These are phyloP conservation scores for Canariomyces notabilis DNA, from an alignment of 2,329 filamentous ascomycete genomes.

Conservation along the genomic window DNA sequence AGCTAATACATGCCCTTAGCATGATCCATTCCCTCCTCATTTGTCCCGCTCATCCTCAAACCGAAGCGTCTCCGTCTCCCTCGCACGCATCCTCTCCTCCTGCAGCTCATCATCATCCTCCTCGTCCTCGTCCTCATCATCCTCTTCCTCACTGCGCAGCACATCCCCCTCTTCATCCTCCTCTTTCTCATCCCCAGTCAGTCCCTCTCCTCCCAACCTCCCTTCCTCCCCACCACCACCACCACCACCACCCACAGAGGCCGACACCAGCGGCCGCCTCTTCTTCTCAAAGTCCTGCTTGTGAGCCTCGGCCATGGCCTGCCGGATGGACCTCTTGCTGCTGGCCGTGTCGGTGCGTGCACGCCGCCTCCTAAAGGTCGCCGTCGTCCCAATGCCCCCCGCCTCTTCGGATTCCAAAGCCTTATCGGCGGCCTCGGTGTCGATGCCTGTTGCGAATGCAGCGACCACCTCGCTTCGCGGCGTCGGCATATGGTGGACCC, in stretches of 20 bases:
- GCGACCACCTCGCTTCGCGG: constrained; percentile 1
- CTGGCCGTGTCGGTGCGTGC: constrained; percentile 32
- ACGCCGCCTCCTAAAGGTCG: constrained; percentile 30
- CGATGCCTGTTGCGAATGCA: constrained; percentile 14
- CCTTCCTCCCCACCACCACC: constrained; percentile 14
- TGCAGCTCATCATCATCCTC: constrained; percentile 24
- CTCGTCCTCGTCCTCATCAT: constrained; percentile 27
- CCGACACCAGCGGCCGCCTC: constrained; percentile 1
- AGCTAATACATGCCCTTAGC: neutral
- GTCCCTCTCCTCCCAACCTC: neutral
- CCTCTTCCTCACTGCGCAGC: constrained; percentile 20
- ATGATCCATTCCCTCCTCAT: neutral
- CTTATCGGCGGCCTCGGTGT: constrained; percentile 15
- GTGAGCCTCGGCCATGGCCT: constrained; percentile 77
- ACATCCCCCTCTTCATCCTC: constrained; percentile 10
- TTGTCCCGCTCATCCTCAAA: neutral
- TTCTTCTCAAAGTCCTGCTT: constrained; percentile 88
- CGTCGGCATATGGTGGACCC: neutral
- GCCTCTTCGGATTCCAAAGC: too few relatives aligned
- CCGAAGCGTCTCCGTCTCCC: constrained; percentile 5
- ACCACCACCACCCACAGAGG: neutral
- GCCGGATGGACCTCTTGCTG: constrained; percentile 42
- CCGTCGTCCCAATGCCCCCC: neutral
- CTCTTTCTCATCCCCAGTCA: constrained; percentile 9
- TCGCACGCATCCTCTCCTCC: constrained; percentile 9